Evolutionary conservation across 306 rosid genomes (phyloP).

Genomic region (Casuarina glauca): DNA sequence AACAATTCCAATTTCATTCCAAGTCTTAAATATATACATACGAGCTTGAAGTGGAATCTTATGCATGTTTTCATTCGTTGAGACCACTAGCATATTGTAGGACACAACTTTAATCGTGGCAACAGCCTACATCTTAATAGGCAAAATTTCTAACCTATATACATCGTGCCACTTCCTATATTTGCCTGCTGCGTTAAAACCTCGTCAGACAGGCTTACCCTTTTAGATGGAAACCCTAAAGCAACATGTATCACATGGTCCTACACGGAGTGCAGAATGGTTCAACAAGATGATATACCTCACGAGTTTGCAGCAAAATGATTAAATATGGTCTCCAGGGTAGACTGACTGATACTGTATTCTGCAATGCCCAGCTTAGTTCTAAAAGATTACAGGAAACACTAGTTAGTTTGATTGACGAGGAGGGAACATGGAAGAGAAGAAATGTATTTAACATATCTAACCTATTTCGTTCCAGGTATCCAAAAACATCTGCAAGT

Average conservation of each 20-base stretch:
- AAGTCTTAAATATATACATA: too few species aligned
- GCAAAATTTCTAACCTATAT: background rate
- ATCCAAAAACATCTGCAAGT: slow-evolving; percentile 91
- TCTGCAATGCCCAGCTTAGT: slow-evolving; percentile 71
- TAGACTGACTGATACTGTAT: slow-evolving; percentile 93
- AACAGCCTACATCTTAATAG: background rate
- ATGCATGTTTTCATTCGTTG: too few species aligned
- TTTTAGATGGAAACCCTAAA: background rate
- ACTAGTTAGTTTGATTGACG: slow-evolving; percentile 17
- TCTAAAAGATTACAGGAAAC: slow-evolving; percentile 40
- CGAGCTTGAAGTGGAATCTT: too few species aligned
- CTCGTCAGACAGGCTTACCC: background rate
- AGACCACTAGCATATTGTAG: background rate
- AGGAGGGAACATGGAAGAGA: slow-evolving; percentile 13
- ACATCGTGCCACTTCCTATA: slow-evolving; percentile 15
- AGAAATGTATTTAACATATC: slow-evolving; percentile 12
- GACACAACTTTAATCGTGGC: background rate
- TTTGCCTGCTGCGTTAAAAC: slow-evolving; percentile 24
- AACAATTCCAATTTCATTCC: too few species aligned
- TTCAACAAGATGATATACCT: slow-evolving; percentile 21
- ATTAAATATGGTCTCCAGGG: slow-evolving; percentile 85
- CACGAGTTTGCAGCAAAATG: slow-evolving; percentile 82
- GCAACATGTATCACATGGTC: slow-evolving; percentile 6
- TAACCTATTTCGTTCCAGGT: slow-evolving; percentile 79
- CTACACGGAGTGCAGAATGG: slow-evolving; percentile 8